Evolutionary conservation across 371 early-diverging fungal species (phyloP).

Genomic region (Lichtheimia ornata): DNA sequence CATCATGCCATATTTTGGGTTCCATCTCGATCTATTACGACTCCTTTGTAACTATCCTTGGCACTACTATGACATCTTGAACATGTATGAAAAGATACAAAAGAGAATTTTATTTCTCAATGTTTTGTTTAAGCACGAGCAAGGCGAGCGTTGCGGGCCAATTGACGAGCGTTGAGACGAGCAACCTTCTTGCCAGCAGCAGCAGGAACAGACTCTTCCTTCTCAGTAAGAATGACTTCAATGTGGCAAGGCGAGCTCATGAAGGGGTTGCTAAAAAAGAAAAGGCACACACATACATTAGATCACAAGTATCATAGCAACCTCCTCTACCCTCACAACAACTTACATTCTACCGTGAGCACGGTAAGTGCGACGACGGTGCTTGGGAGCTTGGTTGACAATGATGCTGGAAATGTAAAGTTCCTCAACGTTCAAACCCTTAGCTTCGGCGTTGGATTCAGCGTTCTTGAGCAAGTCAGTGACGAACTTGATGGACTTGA

Average conservation of each 20-base stretch:
- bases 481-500: conserved; percentile 94
- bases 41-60: too few species aligned
- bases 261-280: conserved; percentile 69
- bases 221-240: conserved; percentile 89
- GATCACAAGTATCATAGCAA: neutral
- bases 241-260: conserved; percentile 97
- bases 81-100: too few species aligned
- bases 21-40: too few species aligned
- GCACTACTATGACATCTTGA: too few species aligned
- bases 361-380: conserved; percentile 97
- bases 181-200: conserved; percentile 57
- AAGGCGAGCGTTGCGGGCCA: conserved; percentile 56
- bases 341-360: conserved; percentile 95
- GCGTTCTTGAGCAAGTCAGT: conserved; percentile 96
- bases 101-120: too few species aligned
- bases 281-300: neutral
- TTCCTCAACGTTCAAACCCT: conserved; percentile 87
- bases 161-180: conserved; percentile 54
- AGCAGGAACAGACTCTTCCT: conserved; percentile 73
- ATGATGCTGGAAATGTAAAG: conserved; percentile 93
- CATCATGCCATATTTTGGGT: too few species aligned
- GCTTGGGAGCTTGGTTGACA: conserved; percentile 98
- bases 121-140: conserved; percentile 23
- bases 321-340: too few species aligned
- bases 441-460: conserved; percentile 92